These are phyloP conservation scores for Mycosarcoma maydis DNA, from an alignment of 1,284 basidiomycete genomes.

Conservation along the genomic window DNA sequence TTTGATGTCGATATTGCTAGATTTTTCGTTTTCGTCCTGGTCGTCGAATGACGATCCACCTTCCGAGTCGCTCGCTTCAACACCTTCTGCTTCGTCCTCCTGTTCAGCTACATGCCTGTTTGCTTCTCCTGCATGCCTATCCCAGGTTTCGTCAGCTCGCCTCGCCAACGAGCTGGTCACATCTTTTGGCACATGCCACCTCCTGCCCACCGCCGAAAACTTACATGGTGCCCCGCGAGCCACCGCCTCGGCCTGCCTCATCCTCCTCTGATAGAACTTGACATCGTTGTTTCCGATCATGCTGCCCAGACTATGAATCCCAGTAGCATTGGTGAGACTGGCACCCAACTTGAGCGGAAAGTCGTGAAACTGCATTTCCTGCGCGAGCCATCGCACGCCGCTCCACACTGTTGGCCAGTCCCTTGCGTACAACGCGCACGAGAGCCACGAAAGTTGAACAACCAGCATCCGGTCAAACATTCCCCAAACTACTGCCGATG, in stretches of 20 bases:
- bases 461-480: slow-evolving; percentile 51
- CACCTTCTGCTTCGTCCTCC: slow-evolving; percentile 18
- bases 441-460: slow-evolving; percentile 53
- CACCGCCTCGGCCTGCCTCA: slow-evolving; percentile 54
- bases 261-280: slow-evolving; percentile 58
- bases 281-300: slow-evolving; percentile 46
- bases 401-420: slow-evolving; percentile 50
- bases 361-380: slow-evolving; percentile 61
- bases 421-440: slow-evolving; percentile 59
- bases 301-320: slow-evolving; percentile 51
- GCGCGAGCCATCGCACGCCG: slow-evolving; percentile 45
- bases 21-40: slow-evolving; percentile 1
- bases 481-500: slow-evolving; percentile 60
- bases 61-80: slow-evolving; percentile 20
- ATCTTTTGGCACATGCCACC: slow-evolving; percentile 27
- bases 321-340: slow-evolving; percentile 50
- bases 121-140: not conserved
- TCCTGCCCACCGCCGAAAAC: slow-evolving; percentile 14
- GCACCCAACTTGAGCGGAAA: slow-evolving; percentile 51
- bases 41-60: slow-evolving; percentile 45
- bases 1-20: slow-evolving; percentile 8
- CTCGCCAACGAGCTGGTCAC: not conserved
- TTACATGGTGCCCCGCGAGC: slow-evolving; percentile 30
- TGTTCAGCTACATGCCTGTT: slow-evolving; percentile 17
- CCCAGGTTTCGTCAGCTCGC: slow-evolving; percentile 2